Conservation (phyloP, 2,329 filamentous ascomycete species). For the Stachybotrys echinatus region DNA sequence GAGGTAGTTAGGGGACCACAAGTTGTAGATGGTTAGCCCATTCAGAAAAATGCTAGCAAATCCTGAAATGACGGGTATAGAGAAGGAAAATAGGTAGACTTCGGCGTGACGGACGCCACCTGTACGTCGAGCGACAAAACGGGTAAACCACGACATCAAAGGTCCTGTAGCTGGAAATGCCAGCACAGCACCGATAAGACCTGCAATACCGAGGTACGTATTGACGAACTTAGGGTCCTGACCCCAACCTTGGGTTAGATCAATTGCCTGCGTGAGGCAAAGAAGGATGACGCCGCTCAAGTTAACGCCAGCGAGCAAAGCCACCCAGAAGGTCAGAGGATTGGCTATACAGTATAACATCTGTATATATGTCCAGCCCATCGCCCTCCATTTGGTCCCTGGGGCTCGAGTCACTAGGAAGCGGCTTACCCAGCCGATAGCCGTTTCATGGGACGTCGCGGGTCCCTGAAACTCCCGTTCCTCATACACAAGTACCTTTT, state of each 20-base stretch:
- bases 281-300: background rate
- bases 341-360: conserved; percentile 13
- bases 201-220: background rate
- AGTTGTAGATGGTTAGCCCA: background rate
- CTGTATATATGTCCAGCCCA: conserved; percentile 9
- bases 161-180: background rate
- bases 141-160: background rate
- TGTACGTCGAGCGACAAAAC: background rate
- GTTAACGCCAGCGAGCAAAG: conserved; percentile 8
- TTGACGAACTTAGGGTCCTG: background rate
- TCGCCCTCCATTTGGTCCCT: background rate
- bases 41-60: background rate
- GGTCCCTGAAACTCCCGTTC: background rate
- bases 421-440: too few species aligned
- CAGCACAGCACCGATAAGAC: background rate
- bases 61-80: background rate
- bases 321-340: conserved; percentile 13
- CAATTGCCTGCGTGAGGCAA: background rate
- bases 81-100: conserved; percentile 1
- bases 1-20: background rate
- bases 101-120: background rate
- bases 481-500: conserved; percentile 3
- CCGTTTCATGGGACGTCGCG: background rate
- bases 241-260: background rate
- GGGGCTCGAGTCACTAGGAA: background rate